phyloP scores from a whole-genome alignment of 2,329 filamentous ascomycete genomes.

The Hypomyces perniciosus region DNA sequence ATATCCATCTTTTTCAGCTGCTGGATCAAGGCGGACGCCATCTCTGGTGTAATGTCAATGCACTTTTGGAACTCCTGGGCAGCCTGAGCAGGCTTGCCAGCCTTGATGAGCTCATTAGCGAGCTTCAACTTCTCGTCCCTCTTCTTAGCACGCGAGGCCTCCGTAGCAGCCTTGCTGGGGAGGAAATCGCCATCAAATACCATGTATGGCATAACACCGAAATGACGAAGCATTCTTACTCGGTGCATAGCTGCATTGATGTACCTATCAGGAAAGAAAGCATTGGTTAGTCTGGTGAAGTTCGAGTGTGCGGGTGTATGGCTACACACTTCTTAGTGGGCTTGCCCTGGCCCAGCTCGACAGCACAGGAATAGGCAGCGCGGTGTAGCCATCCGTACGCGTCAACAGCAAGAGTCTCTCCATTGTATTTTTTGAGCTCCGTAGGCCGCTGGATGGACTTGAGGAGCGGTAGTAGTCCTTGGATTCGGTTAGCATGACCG shows the following conservation, averaged over 20 bases:
- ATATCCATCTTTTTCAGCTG: slow-evolving; percentile 76
- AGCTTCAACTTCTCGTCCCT: slow-evolving; percentile 70
- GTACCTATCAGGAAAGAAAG: slow-evolving; percentile 49
- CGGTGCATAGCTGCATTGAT: slow-evolving; percentile 86
- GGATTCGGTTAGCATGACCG: slow-evolving; percentile 16
- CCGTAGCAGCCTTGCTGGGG: slow-evolving; percentile 86
- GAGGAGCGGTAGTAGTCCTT: slow-evolving; percentile 81
- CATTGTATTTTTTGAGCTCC: slow-evolving; percentile 78
- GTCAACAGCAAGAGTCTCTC: slow-evolving; percentile 89
- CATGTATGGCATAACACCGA: slow-evolving; percentile 87
- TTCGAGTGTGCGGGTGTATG: neutral
- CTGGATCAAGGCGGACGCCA: slow-evolving; percentile 88
- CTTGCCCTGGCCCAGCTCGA: slow-evolving; percentile 82
- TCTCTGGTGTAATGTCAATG: slow-evolving; percentile 90
- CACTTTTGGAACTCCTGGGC: slow-evolving; percentile 87
- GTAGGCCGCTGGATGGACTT: slow-evolving; percentile 93
- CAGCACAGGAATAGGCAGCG: slow-evolving; percentile 81
- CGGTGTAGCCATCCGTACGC: slow-evolving; percentile 98
- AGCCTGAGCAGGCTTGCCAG: slow-evolving; percentile 75
- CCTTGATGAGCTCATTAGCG: slow-evolving; percentile 72
- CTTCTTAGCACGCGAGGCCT: slow-evolving; percentile 66
- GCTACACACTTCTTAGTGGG: slow-evolving; percentile 69
- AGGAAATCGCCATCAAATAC: slow-evolving; percentile 95
- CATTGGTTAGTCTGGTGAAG: slow-evolving; percentile 3
- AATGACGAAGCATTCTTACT: slow-evolving; percentile 89